Evolutionary conservation across 2,329 filamentous ascomycete species (phyloP), one percentile per base, ranked within the genome.

Genomic region (Clonostachys sp.): DNA sequence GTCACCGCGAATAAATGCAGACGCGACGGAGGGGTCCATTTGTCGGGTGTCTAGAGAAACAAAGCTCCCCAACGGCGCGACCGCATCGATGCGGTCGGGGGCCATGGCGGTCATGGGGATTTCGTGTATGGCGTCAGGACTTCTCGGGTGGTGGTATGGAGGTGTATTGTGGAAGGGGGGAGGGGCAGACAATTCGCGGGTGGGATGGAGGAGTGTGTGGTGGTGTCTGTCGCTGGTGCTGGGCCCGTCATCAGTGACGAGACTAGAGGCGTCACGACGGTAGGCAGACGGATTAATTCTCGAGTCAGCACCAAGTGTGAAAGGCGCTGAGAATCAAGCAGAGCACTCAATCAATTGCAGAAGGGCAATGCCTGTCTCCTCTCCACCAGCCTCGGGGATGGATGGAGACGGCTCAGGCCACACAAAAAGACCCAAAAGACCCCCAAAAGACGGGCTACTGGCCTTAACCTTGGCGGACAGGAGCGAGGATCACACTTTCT

Each of bases 11-110:
- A 30, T 30, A 30, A 30, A 30, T 30, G 24, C 24, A 30, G 24
- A 30, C 24, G 24, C 24, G 24, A 30, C 24, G 9, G 24, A 30
- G 24, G 24, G 24, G 24, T 30, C 24, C 24, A 30, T 30, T 30
- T 30, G 24, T 30, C 24, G 24, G 24, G 8, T 30, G 24, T 30
- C 24, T 10, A 30, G 24, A 30, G 57, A 54, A 50, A 56, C 58
- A 50, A 52, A 48, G 56, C 58, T 54, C 56, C 57, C 58, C 14
- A 39, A 18, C 7, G 36, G 36, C 36, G 36, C 36, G 36, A 39
- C 14, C 36, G 14, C 36, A 18, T 39, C 36, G 36, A n/a, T 39
- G 36, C 36, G 36, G 17, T 39, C 36, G 14, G 17, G 36, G 17
- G 36, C 36, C 36, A 39, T 39, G 36, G 36, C 36, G 36, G 36